phyloP scores from a whole-genome alignment of 2,329 filamentous ascomycete species.

The Arthrobotrys sinensis region DNA sequence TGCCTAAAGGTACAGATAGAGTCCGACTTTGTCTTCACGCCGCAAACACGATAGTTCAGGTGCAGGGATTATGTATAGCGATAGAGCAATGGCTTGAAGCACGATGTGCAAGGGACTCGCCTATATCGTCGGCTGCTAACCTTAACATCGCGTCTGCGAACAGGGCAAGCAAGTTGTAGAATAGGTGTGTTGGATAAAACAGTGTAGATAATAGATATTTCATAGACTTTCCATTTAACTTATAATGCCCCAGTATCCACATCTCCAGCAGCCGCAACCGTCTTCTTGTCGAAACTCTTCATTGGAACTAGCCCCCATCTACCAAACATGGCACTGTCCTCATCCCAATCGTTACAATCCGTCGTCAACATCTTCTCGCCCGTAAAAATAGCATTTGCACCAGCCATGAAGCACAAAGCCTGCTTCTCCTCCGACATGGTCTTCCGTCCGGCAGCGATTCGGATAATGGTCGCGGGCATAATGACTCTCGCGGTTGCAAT shows the following conservation, averaged over 20 bases:
- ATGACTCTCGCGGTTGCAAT: constrained; percentile 86
- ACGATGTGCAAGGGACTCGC: constrained; percentile 18
- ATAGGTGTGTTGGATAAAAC: background rate
- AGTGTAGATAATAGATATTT: too few relatives aligned
- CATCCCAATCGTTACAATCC: constrained; percentile 90
- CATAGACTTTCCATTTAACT: too few relatives aligned
- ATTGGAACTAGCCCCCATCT: constrained; percentile 87
- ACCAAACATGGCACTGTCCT: constrained; percentile 86
- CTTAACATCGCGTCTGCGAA: background rate
- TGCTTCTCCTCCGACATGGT: constrained; percentile 91
- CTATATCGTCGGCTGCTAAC: too few relatives aligned
- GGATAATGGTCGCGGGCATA: constrained; percentile 88
- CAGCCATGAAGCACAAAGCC: constrained; percentile 88
- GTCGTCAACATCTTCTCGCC: constrained; percentile 97
- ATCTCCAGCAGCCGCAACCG: constrained; percentile 1
- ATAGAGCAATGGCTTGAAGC: constrained; percentile 71
- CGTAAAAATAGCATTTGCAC: constrained; percentile 94
- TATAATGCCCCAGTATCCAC: background rate
- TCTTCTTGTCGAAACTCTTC: constrained; percentile 68
- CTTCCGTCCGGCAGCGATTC: constrained; percentile 86
- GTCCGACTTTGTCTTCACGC: constrained; percentile 68
- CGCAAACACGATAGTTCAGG: constrained; percentile 74
- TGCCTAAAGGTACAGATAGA: constrained; percentile 76
- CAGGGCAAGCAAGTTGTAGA: background rate
- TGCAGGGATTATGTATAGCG: constrained; percentile 71